A percentile compares a stretch with the other conserved stretches of the same genome.
Conservation (phyloP, 495 filamentous ascomycete species). For the Podospora pseudoanserina region DNA sequence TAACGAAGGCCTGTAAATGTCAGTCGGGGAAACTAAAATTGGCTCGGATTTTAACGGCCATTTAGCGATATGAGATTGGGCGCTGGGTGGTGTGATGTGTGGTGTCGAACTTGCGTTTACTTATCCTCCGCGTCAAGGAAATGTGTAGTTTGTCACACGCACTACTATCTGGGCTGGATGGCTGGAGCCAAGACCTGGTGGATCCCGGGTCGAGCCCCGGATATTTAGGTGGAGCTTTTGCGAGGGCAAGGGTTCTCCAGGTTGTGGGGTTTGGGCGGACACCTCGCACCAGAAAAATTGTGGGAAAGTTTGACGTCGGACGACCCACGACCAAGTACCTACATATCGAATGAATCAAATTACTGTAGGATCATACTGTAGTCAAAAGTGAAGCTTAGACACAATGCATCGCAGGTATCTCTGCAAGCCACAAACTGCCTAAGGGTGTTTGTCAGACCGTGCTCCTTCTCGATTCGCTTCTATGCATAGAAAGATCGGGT, state of each 20-base stretch:
- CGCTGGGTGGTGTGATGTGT: background rate
- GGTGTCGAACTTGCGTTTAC: background rate
- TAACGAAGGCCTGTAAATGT: background rate
- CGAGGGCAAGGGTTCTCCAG: background rate
- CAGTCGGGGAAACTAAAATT: background rate
- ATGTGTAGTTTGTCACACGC: background rate
- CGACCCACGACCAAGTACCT: no score
- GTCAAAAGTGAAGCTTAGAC: no score
- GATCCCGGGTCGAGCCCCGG: no score
- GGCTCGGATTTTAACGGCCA: background rate
- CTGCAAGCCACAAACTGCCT: no score
- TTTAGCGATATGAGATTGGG: background rate
- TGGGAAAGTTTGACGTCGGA: no score
- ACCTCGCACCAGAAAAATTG: no score
- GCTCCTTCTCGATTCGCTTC: background rate
- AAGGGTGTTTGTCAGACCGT: background rate
- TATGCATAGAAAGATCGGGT: background rate
- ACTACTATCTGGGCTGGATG: background rate
- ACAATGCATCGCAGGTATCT: no score
- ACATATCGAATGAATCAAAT: no score
- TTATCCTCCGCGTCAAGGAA: background rate
- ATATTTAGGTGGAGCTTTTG: background rate
- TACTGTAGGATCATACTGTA: no score
- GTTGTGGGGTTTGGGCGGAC: background rate
- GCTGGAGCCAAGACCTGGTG: no score